phyloP scores from a whole-genome alignment of 345 rosid species.

The Tarenaya hassleriana region DNA sequence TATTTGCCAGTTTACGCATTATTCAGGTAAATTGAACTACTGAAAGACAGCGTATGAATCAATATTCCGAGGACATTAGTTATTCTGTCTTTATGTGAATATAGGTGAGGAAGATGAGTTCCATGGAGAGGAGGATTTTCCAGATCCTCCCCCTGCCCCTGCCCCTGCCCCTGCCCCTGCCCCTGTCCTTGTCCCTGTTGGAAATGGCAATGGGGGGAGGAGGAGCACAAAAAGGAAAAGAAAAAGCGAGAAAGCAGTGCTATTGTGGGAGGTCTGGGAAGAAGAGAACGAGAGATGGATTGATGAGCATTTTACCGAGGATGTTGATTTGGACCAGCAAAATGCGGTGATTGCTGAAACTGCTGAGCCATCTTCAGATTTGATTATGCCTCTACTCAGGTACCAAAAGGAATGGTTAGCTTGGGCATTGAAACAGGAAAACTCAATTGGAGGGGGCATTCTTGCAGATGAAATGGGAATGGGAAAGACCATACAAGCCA shows the following conservation, averaged over 20 bases:
- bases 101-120: constrained; percentile 16
- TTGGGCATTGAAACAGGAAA: constrained; percentile 90
- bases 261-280: constrained; percentile 81
- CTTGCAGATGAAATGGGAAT: constrained; percentile 99
- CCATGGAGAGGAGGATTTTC: constrained; percentile 12
- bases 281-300: constrained; percentile 58
- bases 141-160: constrained; percentile 11
- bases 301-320: constrained; percentile 39
- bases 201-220: constrained; percentile 13
- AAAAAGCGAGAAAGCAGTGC: constrained; percentile 19
- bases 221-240: constrained; percentile 30
- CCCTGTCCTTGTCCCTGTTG: not conserved
- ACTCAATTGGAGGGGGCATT: constrained; percentile 71
- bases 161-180: constrained; percentile 10
- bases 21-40: not conserved
- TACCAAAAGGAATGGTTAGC: constrained; percentile 96
- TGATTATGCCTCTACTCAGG: constrained; percentile 67
- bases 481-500: constrained; percentile 98
- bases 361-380: constrained; percentile 58
- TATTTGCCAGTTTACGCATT: not conserved
- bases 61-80: constrained; percentile 2
- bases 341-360: constrained; percentile 42
- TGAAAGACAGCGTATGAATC: not conserved
- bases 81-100: constrained; percentile 7
- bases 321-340: constrained; percentile 55